Evolutionary conservation across 352 stramenopile species (phyloP).

Genomic region (Phytopythium sindhum): DNA sequence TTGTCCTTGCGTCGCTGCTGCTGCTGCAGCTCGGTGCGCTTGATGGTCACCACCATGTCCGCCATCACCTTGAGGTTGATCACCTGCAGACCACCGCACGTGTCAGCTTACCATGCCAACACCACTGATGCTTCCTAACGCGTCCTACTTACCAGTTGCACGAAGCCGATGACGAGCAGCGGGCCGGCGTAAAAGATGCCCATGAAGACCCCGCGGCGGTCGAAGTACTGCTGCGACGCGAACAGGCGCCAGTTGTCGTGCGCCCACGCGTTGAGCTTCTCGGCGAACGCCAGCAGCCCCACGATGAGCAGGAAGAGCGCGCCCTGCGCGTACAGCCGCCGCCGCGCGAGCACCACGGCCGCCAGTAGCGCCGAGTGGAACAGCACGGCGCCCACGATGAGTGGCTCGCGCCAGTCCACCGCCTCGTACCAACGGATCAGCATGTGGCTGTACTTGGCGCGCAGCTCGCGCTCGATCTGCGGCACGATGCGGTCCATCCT

Average conservation of each 20-base stretch:
- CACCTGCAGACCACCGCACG: slow-evolving; percentile 23
- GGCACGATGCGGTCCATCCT: slow-evolving; percentile 58
- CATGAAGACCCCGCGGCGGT: slow-evolving; percentile 76
- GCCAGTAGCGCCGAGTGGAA: slow-evolving; percentile 57
- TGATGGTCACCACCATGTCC: slow-evolving; percentile 75
- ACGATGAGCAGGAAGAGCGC: slow-evolving; percentile 68
- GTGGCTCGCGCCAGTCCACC: slow-evolving; percentile 75
- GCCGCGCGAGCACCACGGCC: slow-evolving; percentile 51
- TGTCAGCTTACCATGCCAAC: not conserved
- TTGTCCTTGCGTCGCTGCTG: slow-evolving; percentile 45
- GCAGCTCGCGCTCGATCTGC: slow-evolving; percentile 66
- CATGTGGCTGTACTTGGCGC: slow-evolving; percentile 64
- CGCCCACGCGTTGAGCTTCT: slow-evolving; percentile 65
- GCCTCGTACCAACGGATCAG: slow-evolving; percentile 83
- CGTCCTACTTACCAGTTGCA: slow-evolving; percentile 50
- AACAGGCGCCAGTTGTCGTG: slow-evolving; percentile 55
- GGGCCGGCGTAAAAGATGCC: slow-evolving; percentile 78
- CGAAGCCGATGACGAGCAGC: slow-evolving; percentile 69
- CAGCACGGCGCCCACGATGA: slow-evolving; percentile 53
- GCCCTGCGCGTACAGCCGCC: slow-evolving; percentile 52
- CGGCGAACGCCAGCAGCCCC: slow-evolving; percentile 44
- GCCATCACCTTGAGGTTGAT: slow-evolving; percentile 81
- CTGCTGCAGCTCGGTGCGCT: slow-evolving; percentile 61
- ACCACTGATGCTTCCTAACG: not conserved
- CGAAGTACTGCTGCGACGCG: slow-evolving; percentile 84